Base-by-base conservation (phyloP, 176 grass and related monocot species). In the Juncus inflexus region DNA sequence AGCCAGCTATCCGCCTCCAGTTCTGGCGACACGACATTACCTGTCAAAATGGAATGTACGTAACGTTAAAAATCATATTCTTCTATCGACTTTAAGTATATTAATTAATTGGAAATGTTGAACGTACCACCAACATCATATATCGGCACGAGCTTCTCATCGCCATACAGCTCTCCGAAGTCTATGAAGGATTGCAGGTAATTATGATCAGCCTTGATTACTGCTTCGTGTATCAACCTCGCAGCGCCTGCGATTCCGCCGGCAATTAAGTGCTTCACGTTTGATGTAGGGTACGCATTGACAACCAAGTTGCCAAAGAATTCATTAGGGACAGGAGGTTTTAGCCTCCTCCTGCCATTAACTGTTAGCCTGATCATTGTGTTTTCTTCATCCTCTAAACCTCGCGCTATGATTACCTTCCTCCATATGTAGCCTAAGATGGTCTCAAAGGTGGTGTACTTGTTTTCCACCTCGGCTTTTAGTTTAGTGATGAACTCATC, bases 271-370 rank as follows among this genome's bases (percentile, higher is more conserved):
- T 86, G 75, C 0, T 40, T 64, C 3, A 64, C 79, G 16, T 61
- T 76, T 45, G 87, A 5, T 12, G 54, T 28, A 47, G 86, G 86
- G 64, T 84, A 80, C 35, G 86, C 82, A 81, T 81, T 84, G 2
- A 90, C 74, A 0, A 90, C 82, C 0, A 82, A n/a, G 78, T 90
- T 90, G 50, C 86, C 82, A 58, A 83, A 85, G 74, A 78, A 90
- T 0, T 55, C 75, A 4, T 80, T 37, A 1, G 86, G 82, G 3
- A 77, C 75, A 3, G 12, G 15, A 1, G 76, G 76, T 5, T 12
- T 2, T 13, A 85, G 37, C 15, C 86, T 77, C 3, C 7, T 42
- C 38, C 86, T 74, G 1, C 82, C 82, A 49, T 90, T 79, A 6
- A 90, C 82, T 2, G 82, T 78, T 64, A 90, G 58, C 40, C 86